phyloP scores from a whole-genome alignment of 805 yeast species.

The Saturnispora saitoi region DNA sequence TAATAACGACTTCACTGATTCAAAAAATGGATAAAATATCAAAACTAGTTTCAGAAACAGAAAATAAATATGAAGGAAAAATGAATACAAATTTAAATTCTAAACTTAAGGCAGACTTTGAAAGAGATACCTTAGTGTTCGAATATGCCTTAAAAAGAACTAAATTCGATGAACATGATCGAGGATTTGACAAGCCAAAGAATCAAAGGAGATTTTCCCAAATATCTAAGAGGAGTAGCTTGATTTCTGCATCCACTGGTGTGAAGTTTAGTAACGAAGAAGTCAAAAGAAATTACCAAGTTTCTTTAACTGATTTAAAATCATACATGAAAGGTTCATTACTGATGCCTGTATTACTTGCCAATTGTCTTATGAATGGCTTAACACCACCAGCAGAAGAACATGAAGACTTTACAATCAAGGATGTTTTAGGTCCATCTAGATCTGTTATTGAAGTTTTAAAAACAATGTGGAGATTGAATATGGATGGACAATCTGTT shows the following conservation, averaged over 20 bases:
- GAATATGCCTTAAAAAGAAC: constrained; percentile 3
- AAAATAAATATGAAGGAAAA: background rate
- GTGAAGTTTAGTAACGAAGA: constrained; percentile 1
- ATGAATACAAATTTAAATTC: background rate
- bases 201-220: constrained; percentile 4
- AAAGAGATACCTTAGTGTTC: constrained; percentile 2
- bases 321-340: constrained; percentile 59
- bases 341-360: constrained; percentile 66
- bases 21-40: constrained; percentile 6
- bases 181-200: constrained; percentile 1
- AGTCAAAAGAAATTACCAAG: constrained; percentile 3
- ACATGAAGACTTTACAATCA: constrained; percentile 67
- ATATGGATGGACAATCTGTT: constrained; percentile 85
- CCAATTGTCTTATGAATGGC: constrained; percentile 74
- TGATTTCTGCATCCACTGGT: background rate
- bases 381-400: constrained; percentile 79
- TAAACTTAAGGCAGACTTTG: background rate
- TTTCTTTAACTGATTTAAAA: constrained; percentile 52
- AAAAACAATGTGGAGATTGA: constrained; percentile 96
- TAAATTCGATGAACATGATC: constrained; percentile 4
- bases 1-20: background rate
- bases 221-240: constrained; percentile 4
- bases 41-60: background rate
- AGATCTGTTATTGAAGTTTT: constrained; percentile 82
- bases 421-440: constrained; percentile 91